Percentiles rank a stretch among this genome's conserved stretches.
Conservation (phyloP, 73 alveolate species). For the Paraurostyla sp. region DNA sequence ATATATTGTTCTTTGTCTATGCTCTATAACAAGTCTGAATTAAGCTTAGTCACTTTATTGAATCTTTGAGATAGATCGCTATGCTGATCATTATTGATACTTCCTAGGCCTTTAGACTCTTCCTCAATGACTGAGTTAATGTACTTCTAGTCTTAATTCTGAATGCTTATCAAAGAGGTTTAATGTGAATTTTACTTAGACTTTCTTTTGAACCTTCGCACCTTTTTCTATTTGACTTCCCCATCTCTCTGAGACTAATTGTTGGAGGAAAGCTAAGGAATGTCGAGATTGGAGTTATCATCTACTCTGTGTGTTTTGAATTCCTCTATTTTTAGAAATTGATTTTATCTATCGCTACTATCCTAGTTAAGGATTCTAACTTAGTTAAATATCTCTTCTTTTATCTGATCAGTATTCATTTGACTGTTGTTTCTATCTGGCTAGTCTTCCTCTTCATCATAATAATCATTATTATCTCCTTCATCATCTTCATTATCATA, state of each 20-base stretch:
- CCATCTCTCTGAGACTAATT: too few species aligned
- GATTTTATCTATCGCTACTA: constrained; percentile 4
- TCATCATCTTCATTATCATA: constrained; percentile 18
- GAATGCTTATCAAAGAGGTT: not conserved
- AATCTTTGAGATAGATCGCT: constrained; percentile 5
- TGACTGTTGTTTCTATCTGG: not conserved
- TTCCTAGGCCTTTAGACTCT: not conserved
- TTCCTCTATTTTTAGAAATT: not conserved
- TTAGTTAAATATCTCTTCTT: not conserved
- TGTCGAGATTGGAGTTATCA: not conserved
- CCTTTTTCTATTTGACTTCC: too few species aligned
- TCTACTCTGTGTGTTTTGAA: not conserved
- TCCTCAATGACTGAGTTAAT: not conserved
- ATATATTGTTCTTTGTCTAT: not conserved
- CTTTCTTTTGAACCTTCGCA: too few species aligned
- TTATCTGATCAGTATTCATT: not conserved
- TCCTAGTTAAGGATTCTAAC: not conserved
- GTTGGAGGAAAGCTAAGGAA: too few species aligned
- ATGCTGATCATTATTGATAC: not conserved
- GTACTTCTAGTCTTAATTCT: not conserved
- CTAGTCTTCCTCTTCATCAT: not conserved
- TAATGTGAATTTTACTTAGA: too few species aligned
- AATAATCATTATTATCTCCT: not conserved
- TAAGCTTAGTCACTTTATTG: not conserved
- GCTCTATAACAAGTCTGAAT: not conserved